Evolutionary conservation across 139 green algal species (phyloP).

Genomic region (Volvox africanus): DNA sequence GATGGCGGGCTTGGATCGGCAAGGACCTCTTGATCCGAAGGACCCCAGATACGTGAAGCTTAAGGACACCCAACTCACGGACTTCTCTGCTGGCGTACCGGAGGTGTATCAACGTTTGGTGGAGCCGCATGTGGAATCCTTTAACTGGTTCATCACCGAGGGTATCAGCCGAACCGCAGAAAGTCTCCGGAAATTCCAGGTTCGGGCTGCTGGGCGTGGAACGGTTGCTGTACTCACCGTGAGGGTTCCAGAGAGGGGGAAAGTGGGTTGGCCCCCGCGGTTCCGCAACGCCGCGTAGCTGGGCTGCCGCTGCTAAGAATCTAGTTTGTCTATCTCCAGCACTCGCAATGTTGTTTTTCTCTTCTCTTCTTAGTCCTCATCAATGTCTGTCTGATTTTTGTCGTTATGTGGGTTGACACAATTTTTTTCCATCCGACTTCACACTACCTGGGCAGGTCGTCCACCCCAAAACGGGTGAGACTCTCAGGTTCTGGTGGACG

Average conservation of each 20-base stretch:
- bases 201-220: too few relatives aligned
- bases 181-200: constrained; percentile 59
- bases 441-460: background rate
- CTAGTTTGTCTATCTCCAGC: too few relatives aligned
- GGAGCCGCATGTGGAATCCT: constrained; percentile 89
- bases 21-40: background rate
- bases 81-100: constrained; percentile 35
- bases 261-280: too few relatives aligned
- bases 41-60: constrained; percentile 6
- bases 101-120: constrained; percentile 70
- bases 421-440: background rate
- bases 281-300: too few relatives aligned
- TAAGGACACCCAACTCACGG: background rate
- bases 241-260: too few relatives aligned
- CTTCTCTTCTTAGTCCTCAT: too few relatives aligned
- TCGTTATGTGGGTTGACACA: background rate
- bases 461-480: constrained; percentile 64
- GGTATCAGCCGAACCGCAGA: constrained; percentile 82
- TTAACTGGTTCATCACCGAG: constrained; percentile 91
- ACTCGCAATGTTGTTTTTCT: too few relatives aligned
- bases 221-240: too few relatives aligned
- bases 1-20: background rate
- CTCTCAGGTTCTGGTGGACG: constrained; percentile 79
- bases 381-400: too few relatives aligned
- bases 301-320: too few relatives aligned